Evolutionary conservation across 345 rosid genomes (phyloP).

Genomic region (Hevea brasiliensis): DNA sequence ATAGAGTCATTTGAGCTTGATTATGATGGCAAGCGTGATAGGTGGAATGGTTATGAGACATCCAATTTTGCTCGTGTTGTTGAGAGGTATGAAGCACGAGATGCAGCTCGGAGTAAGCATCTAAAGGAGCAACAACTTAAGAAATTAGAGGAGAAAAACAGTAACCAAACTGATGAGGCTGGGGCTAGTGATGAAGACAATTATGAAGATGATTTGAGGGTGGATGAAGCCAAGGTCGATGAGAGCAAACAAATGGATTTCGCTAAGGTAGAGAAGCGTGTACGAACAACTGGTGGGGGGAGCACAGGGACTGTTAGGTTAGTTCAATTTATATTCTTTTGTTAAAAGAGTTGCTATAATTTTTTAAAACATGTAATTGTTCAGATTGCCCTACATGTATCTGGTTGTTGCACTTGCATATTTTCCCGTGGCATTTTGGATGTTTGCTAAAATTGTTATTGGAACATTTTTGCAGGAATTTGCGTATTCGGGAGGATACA

Average conservation of each 20-base stretch:
- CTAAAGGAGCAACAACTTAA: conserved; percentile 78
- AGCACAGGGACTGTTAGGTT: conserved; percentile 97
- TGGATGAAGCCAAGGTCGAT: conserved; percentile 82
- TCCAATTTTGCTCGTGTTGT: conserved; percentile 64
- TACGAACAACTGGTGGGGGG: conserved; percentile 93
- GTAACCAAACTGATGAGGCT: conserved; percentile 41
- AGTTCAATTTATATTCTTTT: not conserved
- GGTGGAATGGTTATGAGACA: conserved; percentile 92
- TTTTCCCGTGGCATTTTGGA: not conserved
- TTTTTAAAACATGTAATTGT: not conserved
- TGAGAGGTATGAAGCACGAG: conserved; percentile 77
- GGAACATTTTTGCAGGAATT: not conserved
- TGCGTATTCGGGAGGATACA: conserved; percentile 27
- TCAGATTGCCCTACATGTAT: not conserved
- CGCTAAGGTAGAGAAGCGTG: conserved; percentile 97
- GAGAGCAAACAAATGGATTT: conserved; percentile 98
- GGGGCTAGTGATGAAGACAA: conserved; percentile 66
- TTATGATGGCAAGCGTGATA: conserved; percentile 84
- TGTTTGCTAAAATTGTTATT: not conserved
- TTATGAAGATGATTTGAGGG: conserved; percentile 67
- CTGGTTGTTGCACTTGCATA: not conserved
- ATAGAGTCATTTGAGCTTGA: conserved; percentile 77
- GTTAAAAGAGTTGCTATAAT: conserved; percentile 32
- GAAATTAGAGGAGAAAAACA: conserved; percentile 78
- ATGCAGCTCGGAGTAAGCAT: conserved; percentile 68